These are phyloP conservation scores for Naegleria fowleri DNA, from an alignment of 208 protist genomes.

Conservation along the genomic window DNA sequence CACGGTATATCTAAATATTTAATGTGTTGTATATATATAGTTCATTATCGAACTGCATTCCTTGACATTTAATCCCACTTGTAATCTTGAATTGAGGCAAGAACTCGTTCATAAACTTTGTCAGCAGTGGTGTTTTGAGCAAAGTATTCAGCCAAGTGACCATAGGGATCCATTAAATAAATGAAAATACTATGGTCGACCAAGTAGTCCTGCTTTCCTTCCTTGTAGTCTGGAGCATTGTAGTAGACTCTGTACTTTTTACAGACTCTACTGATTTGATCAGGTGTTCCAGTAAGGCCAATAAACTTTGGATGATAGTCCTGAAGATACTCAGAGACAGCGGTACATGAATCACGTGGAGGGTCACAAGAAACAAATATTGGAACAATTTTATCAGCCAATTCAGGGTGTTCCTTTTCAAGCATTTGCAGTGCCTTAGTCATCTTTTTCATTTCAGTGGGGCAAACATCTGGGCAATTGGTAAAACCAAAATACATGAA, in stretches of 20 bases:
- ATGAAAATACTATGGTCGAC: slow-evolving; percentile 90
- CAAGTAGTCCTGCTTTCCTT: slow-evolving; percentile 81
- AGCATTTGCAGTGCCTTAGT: slow-evolving; percentile 62
- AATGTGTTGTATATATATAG: no score
- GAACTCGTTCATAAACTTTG: slow-evolving; percentile 40
- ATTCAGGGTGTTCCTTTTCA: slow-evolving; percentile 59
- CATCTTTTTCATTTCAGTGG: slow-evolving; percentile 87
- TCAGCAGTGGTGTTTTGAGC: slow-evolving; percentile 75
- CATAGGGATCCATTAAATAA: slow-evolving; percentile 79
- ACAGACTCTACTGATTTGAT: background rate
- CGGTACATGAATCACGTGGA: slow-evolving; percentile 67
- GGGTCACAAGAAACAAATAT: slow-evolving; percentile 89
- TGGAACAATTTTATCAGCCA: slow-evolving; percentile 65
- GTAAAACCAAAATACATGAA: slow-evolving; percentile 95
- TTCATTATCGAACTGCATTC: no score
- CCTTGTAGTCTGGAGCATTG: slow-evolving; percentile 61
- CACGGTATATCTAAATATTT: no score
- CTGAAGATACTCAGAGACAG: slow-evolving; percentile 69
- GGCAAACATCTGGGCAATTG: slow-evolving; percentile 91
- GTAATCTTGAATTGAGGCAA: background rate
- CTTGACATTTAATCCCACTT: background rate
- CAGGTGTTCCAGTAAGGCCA: slow-evolving; percentile 72
- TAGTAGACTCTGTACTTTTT: slow-evolving; percentile 83
- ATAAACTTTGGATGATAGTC: slow-evolving; percentile 80
- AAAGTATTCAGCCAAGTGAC: slow-evolving; percentile 75